Conservation (phyloP, 1,284 basidiomycete species). For the Pisolithus thermaeus region DNA sequence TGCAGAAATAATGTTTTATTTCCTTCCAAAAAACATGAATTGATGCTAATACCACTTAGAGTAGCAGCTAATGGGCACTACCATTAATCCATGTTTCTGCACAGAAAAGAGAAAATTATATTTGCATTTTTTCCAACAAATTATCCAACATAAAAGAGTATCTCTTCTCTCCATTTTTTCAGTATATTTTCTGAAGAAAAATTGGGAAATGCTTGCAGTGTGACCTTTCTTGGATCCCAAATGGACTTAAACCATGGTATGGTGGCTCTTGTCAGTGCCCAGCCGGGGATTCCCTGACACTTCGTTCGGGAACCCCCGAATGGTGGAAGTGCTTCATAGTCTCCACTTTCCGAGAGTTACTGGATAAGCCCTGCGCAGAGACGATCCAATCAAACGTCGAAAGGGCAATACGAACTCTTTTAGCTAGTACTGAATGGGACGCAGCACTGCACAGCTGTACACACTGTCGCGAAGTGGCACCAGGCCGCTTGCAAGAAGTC, state of each 20-base stretch:
- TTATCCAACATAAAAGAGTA: too few species aligned
- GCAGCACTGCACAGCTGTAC: neutral
- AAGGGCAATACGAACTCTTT: constrained; percentile 7
- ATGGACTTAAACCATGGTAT: constrained; percentile 6
- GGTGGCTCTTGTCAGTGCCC: constrained; percentile 7
- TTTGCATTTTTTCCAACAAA: neutral
- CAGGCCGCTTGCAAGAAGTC: constrained; percentile 13
- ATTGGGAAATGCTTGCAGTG: too few species aligned
- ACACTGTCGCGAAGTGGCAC: constrained; percentile 1
- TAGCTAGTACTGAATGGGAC: too few species aligned
- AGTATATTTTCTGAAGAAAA: too few species aligned
- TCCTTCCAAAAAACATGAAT: too few species aligned
- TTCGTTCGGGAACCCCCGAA: neutral
- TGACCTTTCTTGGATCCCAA: constrained; percentile 16
- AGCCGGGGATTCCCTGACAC: too few species aligned
- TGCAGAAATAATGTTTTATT: too few species aligned
- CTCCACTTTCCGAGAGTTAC: constrained; percentile 5
- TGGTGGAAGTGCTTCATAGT: constrained; percentile 20
- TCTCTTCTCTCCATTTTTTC: neutral
- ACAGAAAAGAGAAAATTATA: neutral
- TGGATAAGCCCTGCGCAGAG: constrained; percentile 14
- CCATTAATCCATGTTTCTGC: too few species aligned
- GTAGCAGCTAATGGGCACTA: too few species aligned
- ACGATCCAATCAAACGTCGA: constrained; percentile 4
- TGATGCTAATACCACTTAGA: too few species aligned